Percentiles rank a stretch among this genome's conserved stretches.
Conservation (phyloP, 2,329 filamentous ascomycete species). For the Colletotrichum sp. region DNA sequence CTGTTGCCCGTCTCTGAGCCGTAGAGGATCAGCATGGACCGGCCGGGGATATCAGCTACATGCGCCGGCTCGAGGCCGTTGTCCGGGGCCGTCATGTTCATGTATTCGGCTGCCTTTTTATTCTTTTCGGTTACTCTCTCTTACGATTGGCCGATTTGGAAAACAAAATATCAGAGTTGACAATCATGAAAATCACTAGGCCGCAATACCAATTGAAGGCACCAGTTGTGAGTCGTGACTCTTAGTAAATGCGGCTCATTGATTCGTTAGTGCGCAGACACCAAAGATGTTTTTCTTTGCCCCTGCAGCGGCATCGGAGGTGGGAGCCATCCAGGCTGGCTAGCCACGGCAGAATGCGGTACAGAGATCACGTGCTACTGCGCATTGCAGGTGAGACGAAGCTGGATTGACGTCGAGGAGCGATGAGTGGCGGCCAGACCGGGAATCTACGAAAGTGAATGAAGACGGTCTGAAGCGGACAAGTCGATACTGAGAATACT, state of each 20-base stretch:
- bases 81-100: not conserved
- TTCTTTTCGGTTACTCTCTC: not conserved
- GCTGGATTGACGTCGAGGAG: not conserved
- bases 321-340: not conserved
- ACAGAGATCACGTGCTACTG: slow-evolving; percentile 12
- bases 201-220: not conserved
- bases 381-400: not conserved
- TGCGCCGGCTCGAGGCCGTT: slow-evolving; percentile 20
- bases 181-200: not conserved
- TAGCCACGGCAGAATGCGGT: not conserved
- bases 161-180: not conserved
- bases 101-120: not conserved
- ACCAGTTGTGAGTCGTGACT: not conserved
- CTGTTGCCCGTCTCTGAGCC: slow-evolving; percentile 95
- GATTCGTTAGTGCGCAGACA: slow-evolving; percentile 1
- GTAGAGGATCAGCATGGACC: slow-evolving; percentile 76
- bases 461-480: not conserved
- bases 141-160: not conserved
- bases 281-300: slow-evolving; percentile 13
- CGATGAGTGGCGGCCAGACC: not conserved
- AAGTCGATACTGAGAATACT: not conserved
- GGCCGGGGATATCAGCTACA: slow-evolving; percentile 31
- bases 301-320: slow-evolving; percentile 21
- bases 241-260: not conserved
- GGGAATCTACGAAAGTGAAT: not conserved